Percentiles rank a stretch among this genome's conserved stretches.
Evolutionary conservation across 2,329 filamentous ascomycete species (phyloP).

Genomic region (Diaporthe sp.): DNA sequence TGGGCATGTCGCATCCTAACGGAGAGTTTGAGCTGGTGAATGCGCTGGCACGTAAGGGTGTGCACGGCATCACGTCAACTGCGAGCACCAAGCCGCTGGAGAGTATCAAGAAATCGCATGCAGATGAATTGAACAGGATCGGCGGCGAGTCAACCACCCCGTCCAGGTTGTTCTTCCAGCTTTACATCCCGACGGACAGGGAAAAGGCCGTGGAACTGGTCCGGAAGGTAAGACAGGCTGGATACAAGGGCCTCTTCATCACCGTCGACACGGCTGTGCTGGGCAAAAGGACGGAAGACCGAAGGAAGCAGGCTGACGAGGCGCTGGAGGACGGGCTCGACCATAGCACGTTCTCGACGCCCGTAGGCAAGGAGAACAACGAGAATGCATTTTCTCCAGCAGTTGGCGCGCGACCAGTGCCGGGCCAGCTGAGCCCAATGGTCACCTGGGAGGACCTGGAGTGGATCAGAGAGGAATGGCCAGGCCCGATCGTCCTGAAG

Average conservation of each 20-base stretch:
- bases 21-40: conserved; percentile 61
- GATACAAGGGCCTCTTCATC: conserved; percentile 55
- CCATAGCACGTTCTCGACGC: conserved; percentile 26
- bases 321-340: conserved; percentile 38
- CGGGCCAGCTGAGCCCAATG: conserved; percentile 39
- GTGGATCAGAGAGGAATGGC: conserved; percentile 45
- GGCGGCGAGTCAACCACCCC: conserved; percentile 43
- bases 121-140: conserved; percentile 46
- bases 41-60: conserved; percentile 58
- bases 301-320: conserved; percentile 44
- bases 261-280: conserved; percentile 51
- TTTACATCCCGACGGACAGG: conserved; percentile 52
- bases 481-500: conserved; percentile 44
- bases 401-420: conserved; percentile 35
- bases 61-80: conserved; percentile 55
- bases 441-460: conserved; percentile 43
- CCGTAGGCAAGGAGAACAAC: not conserved
- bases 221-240: conserved; percentile 50
- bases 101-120: conserved; percentile 53
- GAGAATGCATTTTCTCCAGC: conserved; percentile 40
- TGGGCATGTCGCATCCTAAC: conserved; percentile 57
- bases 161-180: conserved; percentile 49
- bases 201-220: conserved; percentile 50
- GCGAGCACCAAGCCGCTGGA: conserved; percentile 47
- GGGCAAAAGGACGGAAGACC: conserved; percentile 42